phyloP scores from a whole-genome alignment of 2,329 filamentous ascomycete species.

The Fusarium verticillioides region DNA sequence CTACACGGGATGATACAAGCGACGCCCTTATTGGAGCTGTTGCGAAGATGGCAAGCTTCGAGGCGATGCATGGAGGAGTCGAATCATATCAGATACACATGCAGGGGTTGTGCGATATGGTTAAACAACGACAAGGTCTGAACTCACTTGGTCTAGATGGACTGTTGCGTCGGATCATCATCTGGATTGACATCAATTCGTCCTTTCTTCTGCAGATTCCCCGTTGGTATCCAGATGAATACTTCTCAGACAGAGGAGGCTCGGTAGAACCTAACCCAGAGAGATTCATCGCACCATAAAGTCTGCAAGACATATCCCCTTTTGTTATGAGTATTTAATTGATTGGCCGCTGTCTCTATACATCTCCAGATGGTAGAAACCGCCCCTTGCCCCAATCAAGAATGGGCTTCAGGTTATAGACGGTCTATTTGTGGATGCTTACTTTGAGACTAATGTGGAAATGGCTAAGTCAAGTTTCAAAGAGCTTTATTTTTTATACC shows the following conservation, averaged over 20 bases:
- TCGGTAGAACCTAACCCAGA: not conserved
- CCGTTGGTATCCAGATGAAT: not conserved
- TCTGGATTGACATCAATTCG: not conserved
- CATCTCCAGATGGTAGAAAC: too few relatives aligned
- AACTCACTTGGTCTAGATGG: not conserved
- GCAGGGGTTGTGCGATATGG: not conserved
- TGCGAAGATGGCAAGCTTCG: not conserved
- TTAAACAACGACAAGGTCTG: not conserved
- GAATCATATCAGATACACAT: not conserved
- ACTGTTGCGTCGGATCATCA: not conserved
- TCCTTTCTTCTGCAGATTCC: not conserved
- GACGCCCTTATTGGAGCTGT: accelerated
- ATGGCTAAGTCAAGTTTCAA: too few relatives aligned
- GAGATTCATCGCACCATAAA: not conserved
- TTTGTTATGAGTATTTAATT: too few relatives aligned
- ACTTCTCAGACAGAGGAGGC: not conserved
- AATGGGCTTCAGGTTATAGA: too few relatives aligned
- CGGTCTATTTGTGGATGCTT: too few relatives aligned
- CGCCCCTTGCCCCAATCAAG: too few relatives aligned
- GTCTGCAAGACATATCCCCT: too few relatives aligned
- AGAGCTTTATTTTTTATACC: too few relatives aligned
- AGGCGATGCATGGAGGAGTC: not conserved
- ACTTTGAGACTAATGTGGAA: too few relatives aligned
- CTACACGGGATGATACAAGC: not conserved
- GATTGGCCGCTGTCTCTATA: too few relatives aligned